Evolutionary conservation across 495 filamentous ascomycete genomes (phyloP).

Genomic region (Penicillium mononematosum): DNA sequence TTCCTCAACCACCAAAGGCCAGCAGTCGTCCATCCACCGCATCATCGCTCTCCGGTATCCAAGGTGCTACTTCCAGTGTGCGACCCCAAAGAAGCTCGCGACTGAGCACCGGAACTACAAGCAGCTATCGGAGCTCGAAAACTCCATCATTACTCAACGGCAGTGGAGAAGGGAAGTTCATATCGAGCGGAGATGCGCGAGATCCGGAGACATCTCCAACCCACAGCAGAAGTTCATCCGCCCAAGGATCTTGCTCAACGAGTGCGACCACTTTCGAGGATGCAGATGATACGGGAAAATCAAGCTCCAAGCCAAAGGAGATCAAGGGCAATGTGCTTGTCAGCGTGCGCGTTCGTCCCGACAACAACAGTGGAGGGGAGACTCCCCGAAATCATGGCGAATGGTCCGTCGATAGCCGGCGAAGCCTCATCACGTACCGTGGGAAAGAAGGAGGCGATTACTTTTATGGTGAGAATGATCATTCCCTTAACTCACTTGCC

Average conservation of each 20-base stretch:
- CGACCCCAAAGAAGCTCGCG: constrained; percentile 40
- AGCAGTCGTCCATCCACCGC: constrained; percentile 48
- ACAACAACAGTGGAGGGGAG: constrained; percentile 58
- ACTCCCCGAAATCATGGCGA: constrained; percentile 68
- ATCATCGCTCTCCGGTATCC: constrained; percentile 35
- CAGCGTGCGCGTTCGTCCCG: constrained; percentile 89
- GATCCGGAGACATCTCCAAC: constrained; percentile 78
- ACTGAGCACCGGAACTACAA: constrained; percentile 41
- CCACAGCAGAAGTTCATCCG: constrained; percentile 84
- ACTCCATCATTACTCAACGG: constrained; percentile 77
- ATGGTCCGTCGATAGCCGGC: constrained; percentile 88
- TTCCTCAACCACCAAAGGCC: constrained; percentile 81
- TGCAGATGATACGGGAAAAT: constrained; percentile 42
- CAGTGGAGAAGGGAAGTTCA: constrained; percentile 70
- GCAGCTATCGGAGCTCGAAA: constrained; percentile 51
- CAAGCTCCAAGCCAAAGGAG: constrained; percentile 51
- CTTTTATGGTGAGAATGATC: constrained; percentile 71
- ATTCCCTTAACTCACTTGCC: background rate
- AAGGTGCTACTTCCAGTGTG: constrained; percentile 27
- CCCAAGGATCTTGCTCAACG: constrained; percentile 86
- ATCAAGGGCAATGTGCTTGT: constrained; percentile 94
- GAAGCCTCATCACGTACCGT: constrained; percentile 74
- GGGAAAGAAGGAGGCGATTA: constrained; percentile 92
- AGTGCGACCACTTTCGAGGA: constrained; percentile 85
- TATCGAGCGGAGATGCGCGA: constrained; percentile 56